Evolutionary conservation across 257 asterid genomes (phyloP).

Genomic region (Ilex aquifolium): DNA sequence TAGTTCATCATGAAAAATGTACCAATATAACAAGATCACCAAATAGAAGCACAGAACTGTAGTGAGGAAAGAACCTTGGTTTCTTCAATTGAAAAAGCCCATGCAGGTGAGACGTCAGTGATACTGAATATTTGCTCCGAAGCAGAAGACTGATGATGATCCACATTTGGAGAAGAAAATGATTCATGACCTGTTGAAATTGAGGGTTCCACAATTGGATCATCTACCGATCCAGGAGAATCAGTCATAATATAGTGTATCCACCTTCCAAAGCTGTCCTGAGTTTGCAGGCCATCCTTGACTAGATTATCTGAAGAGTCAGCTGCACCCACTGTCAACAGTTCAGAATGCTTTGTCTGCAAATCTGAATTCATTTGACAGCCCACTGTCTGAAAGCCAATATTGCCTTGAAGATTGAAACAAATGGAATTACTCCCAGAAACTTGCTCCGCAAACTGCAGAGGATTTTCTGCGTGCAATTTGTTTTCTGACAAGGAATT

Average conservation of each 20-base stretch:
- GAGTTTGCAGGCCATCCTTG: slow-evolving; percentile 46
- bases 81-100: slow-evolving; percentile 75
- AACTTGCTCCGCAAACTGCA: slow-evolving; percentile 34
- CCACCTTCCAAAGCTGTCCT: slow-evolving; percentile 74
- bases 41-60: slow-evolving; percentile 5
- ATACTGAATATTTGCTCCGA: slow-evolving; percentile 51
- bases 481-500: slow-evolving; percentile 26
- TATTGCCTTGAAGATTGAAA: slow-evolving; percentile 26
- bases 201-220: slow-evolving; percentile 40
- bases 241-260: slow-evolving; percentile 41
- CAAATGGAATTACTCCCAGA: slow-evolving; percentile 23
- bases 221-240: slow-evolving; percentile 50
- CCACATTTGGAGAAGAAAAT: slow-evolving; percentile 25
- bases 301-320: slow-evolving; percentile 27
- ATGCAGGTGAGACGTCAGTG: slow-evolving; percentile 74
- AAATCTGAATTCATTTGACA: slow-evolving; percentile 28
- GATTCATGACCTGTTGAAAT: slow-evolving; percentile 34
- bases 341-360: slow-evolving; percentile 34
- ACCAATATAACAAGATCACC: neutral
- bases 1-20: neutral
- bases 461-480: slow-evolving; percentile 33
- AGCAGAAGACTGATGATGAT: slow-evolving; percentile 26
- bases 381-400: slow-evolving; percentile 33
- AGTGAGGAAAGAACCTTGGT: slow-evolving; percentile 58
- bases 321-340: slow-evolving; percentile 21